Evolutionary conservation across 768 basidiomycete species (phyloP), one percentile per base, ranked within the genome.

Genomic region (Pulveroboletus sp.): DNA sequence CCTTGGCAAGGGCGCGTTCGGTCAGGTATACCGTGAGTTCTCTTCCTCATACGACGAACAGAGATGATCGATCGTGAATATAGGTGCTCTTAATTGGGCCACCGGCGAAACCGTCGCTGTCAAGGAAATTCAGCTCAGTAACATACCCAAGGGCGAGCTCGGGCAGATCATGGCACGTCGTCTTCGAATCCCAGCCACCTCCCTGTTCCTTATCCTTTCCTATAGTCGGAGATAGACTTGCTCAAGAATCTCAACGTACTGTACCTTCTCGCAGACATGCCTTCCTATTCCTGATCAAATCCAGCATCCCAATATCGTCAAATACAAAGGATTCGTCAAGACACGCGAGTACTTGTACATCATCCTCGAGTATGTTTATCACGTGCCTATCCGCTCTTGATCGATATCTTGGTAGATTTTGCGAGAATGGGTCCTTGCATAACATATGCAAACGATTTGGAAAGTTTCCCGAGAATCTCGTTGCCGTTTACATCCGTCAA

Each of bases 21-120:
- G 91, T n/a, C 91, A 93, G 69, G 93, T 97, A 56, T 97, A 93
- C 70, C 86, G 93, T 89, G 73, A 67, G 90, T 82, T 38, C 49
- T 41, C 30, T 37, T 18, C 27, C 14, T 10, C 46, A 21, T 36
- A 15, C 48, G 41, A 35, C 13, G 38, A 86, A 82, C 83, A 57
- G 81, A 81, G 38, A 69, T 89, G 89, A 90, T 59, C 87, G 87
- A 84, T 84, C 39, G 44, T 38, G 14, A 38, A 41, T 13, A 32
- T 57, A 91, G 89, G 89, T 57, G 89, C 89, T 42, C 73, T 95
- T 63, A 94, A 95, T 61, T 93, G 92, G 86, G 87, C 89, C 14
- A 97, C 93, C 24, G 96, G 96, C 24, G 96, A 98, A 73, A 96
- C 95, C 3, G 95, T 98, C 37, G 96, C 96, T 3, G 88, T 99